Evolutionary conservation across 1,139 yeast genomes (phyloP).

Genomic region (Candida freyschussii): DNA sequence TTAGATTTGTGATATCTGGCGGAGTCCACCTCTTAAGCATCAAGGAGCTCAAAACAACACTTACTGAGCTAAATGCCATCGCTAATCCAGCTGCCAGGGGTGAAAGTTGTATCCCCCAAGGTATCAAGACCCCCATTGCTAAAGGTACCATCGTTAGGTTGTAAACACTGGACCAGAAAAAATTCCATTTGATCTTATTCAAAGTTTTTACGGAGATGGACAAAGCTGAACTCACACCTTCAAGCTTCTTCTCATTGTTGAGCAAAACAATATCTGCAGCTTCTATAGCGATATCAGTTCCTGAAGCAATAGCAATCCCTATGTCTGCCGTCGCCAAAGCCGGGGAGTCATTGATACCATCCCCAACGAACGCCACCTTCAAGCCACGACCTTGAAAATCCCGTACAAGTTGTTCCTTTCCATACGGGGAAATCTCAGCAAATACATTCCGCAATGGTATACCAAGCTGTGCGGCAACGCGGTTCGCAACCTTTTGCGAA

Average conservation of each 20-base stretch:
- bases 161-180: slow-evolving; percentile 82
- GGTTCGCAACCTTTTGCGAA: slow-evolving; percentile 53
- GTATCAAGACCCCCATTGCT: slow-evolving; percentile 88
- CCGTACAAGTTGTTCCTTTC: slow-evolving; percentile 65
- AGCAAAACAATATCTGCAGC: slow-evolving; percentile 91
- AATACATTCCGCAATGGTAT: slow-evolving; percentile 61
- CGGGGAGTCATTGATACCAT: slow-evolving; percentile 96
- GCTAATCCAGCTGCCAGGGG: slow-evolving; percentile 93
- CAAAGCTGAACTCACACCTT: slow-evolving; percentile 68
- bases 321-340: slow-evolving; percentile 85
- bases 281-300: slow-evolving; percentile 94
- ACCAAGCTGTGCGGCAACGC: slow-evolving; percentile 64
- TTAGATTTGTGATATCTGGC: slow-evolving; percentile 27
- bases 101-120: slow-evolving; percentile 70
- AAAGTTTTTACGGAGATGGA: slow-evolving; percentile 71
- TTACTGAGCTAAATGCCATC: slow-evolving; percentile 89
- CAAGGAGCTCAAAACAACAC: slow-evolving; percentile 81
- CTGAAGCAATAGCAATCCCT: slow-evolving; percentile 88
- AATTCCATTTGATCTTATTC: slow-evolving; percentile 69
- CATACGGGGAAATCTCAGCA: slow-evolving; percentile 73
- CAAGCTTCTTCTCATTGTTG: slow-evolving; percentile 33
- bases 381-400: slow-evolving; percentile 43
- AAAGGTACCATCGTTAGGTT: slow-evolving; percentile 87
- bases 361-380: slow-evolving; percentile 85
- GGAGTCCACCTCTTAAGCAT: slow-evolving; percentile 60